These are phyloP conservation scores for Penicillium alfredii DNA, from an alignment of 495 filamentous ascomycete species.

Conservation along the genomic window DNA sequence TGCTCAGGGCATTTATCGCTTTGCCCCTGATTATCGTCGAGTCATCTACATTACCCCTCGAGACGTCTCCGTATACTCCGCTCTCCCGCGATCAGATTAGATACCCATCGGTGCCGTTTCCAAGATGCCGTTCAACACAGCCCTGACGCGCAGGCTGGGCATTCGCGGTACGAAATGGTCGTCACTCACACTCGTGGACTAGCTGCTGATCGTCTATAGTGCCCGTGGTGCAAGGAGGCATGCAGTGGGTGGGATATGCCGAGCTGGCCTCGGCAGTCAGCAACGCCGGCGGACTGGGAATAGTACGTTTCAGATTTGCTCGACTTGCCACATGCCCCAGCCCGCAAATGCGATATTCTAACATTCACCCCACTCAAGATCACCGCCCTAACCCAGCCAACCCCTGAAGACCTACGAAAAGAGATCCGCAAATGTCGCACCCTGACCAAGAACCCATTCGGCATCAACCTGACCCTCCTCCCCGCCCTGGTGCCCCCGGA, in stretches of 20 bases:
- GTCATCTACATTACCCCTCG: no score
- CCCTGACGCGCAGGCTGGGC: constrained; percentile 80
- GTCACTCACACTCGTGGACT: no score
- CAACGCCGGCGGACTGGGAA: constrained; percentile 90
- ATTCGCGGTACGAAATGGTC: constrained; percentile 76
- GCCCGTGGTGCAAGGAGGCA: constrained; percentile 95
- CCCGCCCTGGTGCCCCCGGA: constrained; percentile 84
- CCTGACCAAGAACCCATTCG: constrained; percentile 87
- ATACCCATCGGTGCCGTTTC: constrained; percentile 2
- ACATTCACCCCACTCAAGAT: constrained; percentile 37
- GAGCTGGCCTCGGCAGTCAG: constrained; percentile 90
- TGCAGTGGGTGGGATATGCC: constrained; percentile 88
- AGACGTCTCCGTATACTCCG: not conserved
- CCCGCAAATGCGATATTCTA: constrained; percentile 1
- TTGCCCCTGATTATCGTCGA: no score
- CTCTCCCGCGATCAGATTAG: constrained; percentile 1
- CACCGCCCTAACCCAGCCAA: constrained; percentile 91
- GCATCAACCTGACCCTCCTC: constrained; percentile 92
- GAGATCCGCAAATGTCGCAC: constrained; percentile 83
- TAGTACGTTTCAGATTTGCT: constrained; percentile 40
- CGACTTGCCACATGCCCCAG: not conserved
- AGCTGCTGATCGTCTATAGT: constrained; percentile 59
- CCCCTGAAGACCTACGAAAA: constrained; percentile 84
- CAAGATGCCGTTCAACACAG: constrained; percentile 87
- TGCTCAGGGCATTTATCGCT: no score